Conservation (phyloP, 306 rosid genomes). For the Acacia crassicarpa region DNA sequence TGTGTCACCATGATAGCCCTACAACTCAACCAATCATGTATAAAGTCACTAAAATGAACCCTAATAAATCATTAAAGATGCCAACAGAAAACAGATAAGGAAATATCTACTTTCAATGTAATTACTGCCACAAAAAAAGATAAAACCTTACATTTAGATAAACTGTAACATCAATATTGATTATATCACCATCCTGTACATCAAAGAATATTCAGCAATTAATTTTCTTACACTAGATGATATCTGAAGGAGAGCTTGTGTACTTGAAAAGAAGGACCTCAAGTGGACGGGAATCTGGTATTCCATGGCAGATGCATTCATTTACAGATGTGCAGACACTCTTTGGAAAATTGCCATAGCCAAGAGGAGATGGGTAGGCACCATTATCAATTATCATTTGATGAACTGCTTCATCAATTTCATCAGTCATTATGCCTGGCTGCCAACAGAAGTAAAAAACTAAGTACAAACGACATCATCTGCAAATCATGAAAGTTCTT, state of each 20-base stretch:
- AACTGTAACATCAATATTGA: slow-evolving; percentile 90
- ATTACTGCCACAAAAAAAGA: slow-evolving; percentile 3
- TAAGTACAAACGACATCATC: slow-evolving; percentile 17
- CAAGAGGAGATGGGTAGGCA: slow-evolving; percentile 96
- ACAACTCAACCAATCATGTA: slow-evolving; percentile 38
- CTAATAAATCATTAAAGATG: slow-evolving; percentile 4
- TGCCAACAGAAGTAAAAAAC: slow-evolving; percentile 71
- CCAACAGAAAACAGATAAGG: slow-evolving; percentile 15
- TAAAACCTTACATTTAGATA: slow-evolving; percentile 76
- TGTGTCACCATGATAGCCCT: slow-evolving; percentile 96
- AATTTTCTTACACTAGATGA: slow-evolving; percentile 7
- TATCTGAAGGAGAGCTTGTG: slow-evolving; percentile 9
- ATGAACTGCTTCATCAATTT: slow-evolving; percentile 91
- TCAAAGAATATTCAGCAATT: slow-evolving; percentile 8
- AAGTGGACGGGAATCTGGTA: slow-evolving; percentile 83
- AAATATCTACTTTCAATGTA: slow-evolving; percentile 9
- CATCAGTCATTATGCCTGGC: slow-evolving; percentile 93
- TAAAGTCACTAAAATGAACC: slow-evolving; percentile 22
- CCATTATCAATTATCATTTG: slow-evolving; percentile 92
- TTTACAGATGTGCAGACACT: slow-evolving; percentile 97
- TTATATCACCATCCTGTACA: slow-evolving; percentile 92
- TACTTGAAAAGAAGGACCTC: slow-evolving; percentile 53
- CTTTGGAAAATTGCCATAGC: slow-evolving; percentile 94
- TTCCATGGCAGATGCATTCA: slow-evolving; percentile 96
- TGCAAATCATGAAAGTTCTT: slow-evolving; percentile 11